These are phyloP conservation scores for Larix sibirica DNA, from an alignment of 83 land plant species.

Conservation along the genomic window DNA sequence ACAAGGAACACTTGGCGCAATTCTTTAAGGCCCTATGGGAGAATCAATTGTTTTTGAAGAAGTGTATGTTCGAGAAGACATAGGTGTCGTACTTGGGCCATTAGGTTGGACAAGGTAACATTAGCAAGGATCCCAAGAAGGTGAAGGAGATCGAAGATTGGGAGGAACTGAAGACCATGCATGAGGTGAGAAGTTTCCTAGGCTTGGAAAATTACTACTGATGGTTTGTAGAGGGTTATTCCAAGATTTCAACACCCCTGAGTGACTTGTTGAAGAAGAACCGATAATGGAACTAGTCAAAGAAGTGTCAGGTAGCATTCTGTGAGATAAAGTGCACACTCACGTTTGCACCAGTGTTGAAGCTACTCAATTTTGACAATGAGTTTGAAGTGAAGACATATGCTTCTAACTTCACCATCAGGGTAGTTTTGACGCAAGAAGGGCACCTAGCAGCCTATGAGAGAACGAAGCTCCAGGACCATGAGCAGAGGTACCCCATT, in stretches of 20 bases:
- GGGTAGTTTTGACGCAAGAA: not conserved
- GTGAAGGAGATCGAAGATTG: not conserved
- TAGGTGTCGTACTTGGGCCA: not conserved
- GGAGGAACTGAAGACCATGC: not conserved
- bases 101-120: not conserved
- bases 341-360: not conserved
- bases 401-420: not conserved
- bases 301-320: not conserved
- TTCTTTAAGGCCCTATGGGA: not conserved
- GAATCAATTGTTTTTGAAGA: not conserved
- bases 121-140: not conserved
- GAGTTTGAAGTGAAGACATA: not conserved
- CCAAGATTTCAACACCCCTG: not conserved
- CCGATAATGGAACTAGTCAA: not conserved
- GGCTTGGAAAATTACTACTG: not conserved
- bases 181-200: not conserved
- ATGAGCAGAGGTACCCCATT: no score
- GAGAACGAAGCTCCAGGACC: no score
- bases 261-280: not conserved
- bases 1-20: not conserved
- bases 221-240: not conserved
- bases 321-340: not conserved
- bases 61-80: not conserved
- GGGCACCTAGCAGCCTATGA: not conserved
- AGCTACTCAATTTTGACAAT: not conserved